Conservation (phyloP, 768 basidiomycete species). For the Pleurotus pulmonarius region DNA sequence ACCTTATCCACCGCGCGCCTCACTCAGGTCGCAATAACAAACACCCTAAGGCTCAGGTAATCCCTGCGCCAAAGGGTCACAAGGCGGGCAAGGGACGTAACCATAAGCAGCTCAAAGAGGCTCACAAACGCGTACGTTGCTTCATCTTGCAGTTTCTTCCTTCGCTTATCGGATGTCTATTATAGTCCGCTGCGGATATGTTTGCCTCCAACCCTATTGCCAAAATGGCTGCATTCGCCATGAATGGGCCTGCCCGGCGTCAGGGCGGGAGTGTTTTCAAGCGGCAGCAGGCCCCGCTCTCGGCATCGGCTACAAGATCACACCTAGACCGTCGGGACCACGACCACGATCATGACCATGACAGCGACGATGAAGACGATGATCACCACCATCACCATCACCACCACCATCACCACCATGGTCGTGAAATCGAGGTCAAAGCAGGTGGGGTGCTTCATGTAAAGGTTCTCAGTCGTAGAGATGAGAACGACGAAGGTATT, state of each 20-base stretch:
- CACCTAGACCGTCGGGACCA: background rate
- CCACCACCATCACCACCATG: slow-evolving; percentile 13
- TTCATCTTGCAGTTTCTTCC: background rate
- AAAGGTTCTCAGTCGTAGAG: background rate
- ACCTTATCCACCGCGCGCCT: background rate
- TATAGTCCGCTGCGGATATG: background rate
- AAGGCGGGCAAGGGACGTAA: background rate
- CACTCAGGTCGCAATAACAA: slow-evolving; percentile 9
- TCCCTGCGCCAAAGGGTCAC: background rate
- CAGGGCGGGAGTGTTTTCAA: background rate
- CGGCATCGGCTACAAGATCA: background rate
- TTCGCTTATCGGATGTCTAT: background rate
- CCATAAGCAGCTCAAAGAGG: background rate
- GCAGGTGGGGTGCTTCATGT: background rate
- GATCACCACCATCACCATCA: slow-evolving; percentile 23
- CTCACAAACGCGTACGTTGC: background rate
- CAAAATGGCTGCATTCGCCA: background rate
- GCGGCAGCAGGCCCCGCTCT: background rate
- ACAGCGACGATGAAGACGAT: slow-evolving; percentile 8
- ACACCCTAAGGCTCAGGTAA: background rate
- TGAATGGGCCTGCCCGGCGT: background rate
- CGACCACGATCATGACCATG: slow-evolving; percentile 8
- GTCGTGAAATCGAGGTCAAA: slow-evolving; percentile 8
- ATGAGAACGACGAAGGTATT: slow-evolving; percentile 15
- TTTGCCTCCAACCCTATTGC: background rate